Evolutionary conservation across 495 filamentous ascomycete species (phyloP), one percentile per base, ranked within the genome.

Genomic region (Copromyces sp.): DNA sequence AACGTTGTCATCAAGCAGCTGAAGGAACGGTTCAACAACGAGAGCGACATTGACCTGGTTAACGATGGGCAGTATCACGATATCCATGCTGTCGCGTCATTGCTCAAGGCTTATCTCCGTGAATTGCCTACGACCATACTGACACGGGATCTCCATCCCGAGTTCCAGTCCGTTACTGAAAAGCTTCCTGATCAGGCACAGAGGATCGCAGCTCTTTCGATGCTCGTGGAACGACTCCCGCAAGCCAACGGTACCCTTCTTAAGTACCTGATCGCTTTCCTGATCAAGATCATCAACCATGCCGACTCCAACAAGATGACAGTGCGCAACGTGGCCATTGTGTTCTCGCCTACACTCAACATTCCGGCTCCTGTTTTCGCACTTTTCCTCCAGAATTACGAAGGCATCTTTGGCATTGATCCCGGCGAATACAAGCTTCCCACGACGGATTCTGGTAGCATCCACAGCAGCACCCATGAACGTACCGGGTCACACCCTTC

Each of bases 321-420:
- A 6, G 93, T 98, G 70, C 89, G 95, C 45, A 99, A 99, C 80
- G 94, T 99, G 69, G 94, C 95, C 75, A 99, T 99, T 74, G 94
- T 98, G 71, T 99, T 98, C 82, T 95, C 96, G n/a, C 95, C 95
- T 2, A 98, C 96, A 1, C 87, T 98, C 40, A 98, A 98, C 81
- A 98, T 99, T 47, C 94, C 96, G 0, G 93, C 94, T 1, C 94
- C 96, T 17, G 91, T 99, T 8, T 97, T 99, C 77, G 94, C 94
- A 3, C 86, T 94, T 82, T 95, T 99, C 81, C 87, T 99, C 41
- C 94, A 95, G 69, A 94, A 98, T 75, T 97, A 92, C 77, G 86
- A 92, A 75, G 86, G 86, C 45, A 95, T 99, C 65, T 99, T 98
- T 80, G 92, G 90, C 40, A 86, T 90, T 70, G 85, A 89, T 8